Percentiles rank a stretch among this genome's conserved stretches.
These are phyloP conservation scores for Hypoxylon sp. DNA, from an alignment of 2,329 filamentous ascomycete species.

Conservation along the genomic window DNA sequence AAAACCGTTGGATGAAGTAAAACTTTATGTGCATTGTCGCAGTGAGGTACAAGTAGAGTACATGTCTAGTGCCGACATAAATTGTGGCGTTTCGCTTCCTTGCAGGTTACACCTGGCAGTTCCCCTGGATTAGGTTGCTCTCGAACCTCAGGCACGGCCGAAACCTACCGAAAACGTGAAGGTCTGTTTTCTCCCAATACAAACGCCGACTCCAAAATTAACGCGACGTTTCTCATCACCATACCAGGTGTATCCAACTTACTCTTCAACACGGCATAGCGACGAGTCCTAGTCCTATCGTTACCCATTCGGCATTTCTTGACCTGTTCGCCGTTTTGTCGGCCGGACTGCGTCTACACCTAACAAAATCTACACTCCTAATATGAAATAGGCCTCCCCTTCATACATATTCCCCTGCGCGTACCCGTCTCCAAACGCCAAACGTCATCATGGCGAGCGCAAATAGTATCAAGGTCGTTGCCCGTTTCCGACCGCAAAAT, in stretches of 20 bases:
- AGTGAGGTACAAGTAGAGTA: constrained; percentile 10
- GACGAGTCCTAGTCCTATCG: constrained; percentile 37
- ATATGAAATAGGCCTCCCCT: constrained; percentile 50
- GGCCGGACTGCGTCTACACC: constrained; percentile 46
- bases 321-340: constrained; percentile 51
- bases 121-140: constrained; percentile 37
- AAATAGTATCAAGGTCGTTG: constrained; percentile 88
- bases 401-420: constrained; percentile 46
- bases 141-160: constrained; percentile 40
- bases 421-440: constrained; percentile 45
- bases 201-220: constrained; percentile 36
- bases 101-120: constrained; percentile 33
- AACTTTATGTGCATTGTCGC: background rate
- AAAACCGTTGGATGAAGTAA: too few species aligned
- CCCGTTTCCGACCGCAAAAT: constrained; percentile 97
- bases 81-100: constrained; percentile 36
- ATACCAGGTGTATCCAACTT: constrained; percentile 16
- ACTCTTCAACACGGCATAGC: constrained; percentile 22
- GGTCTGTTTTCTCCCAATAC: constrained; percentile 27
- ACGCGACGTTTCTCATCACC: constrained; percentile 29
- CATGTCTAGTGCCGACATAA: background rate
- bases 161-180: constrained; percentile 36
- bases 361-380: constrained; percentile 38
- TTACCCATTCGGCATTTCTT: constrained; percentile 39
- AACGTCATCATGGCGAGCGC: constrained; percentile 67